Percentiles rank a stretch among this genome's conserved stretches.
phyloP scores from a whole-genome alignment of 108 stramenopile genomes.

The Pseudonitzschia delicatissima region DNA sequence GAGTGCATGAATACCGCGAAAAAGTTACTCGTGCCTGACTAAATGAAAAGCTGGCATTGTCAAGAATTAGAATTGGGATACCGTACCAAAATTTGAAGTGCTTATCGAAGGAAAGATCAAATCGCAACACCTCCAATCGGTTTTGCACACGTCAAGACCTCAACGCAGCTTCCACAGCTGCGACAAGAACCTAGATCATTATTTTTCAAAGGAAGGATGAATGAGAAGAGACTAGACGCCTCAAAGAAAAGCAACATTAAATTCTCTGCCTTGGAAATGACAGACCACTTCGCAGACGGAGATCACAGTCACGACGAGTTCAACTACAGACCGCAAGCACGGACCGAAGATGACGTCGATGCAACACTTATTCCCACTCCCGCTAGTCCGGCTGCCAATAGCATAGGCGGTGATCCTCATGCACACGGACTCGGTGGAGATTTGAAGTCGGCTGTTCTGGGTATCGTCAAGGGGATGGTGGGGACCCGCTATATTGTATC shows the following conservation, averaged over 20 bases:
- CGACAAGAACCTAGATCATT: too few species aligned
- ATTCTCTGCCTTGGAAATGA: conserved; percentile 9
- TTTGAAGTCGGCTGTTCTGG: conserved; percentile 40
- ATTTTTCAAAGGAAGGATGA: conserved; percentile 5
- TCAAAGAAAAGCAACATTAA: background rate
- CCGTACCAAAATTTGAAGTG: too few species aligned
- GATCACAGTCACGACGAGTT: conserved; percentile 10
- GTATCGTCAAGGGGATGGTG: conserved; percentile 62
- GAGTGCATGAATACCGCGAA: too few species aligned
- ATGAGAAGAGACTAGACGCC: background rate
- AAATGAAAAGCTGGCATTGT: too few species aligned
- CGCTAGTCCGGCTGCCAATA: background rate
- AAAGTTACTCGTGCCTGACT: too few species aligned
- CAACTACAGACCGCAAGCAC: background rate
- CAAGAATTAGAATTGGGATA: too few species aligned
- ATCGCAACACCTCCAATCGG: too few species aligned
- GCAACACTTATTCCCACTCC: background rate
- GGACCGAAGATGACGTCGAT: too few species aligned
- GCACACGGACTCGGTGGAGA: conserved; percentile 42
- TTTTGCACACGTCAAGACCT: too few species aligned
- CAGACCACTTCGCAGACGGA: conserved; percentile 1
- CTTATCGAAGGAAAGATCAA: too few species aligned
- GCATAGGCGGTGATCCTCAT: conserved; percentile 29
- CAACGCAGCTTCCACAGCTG: too few species aligned
- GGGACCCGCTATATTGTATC: conserved; percentile 63